Base-by-base conservation (phyloP, 1,139 yeast genomes). In the Taiozyma onychis region DNA sequence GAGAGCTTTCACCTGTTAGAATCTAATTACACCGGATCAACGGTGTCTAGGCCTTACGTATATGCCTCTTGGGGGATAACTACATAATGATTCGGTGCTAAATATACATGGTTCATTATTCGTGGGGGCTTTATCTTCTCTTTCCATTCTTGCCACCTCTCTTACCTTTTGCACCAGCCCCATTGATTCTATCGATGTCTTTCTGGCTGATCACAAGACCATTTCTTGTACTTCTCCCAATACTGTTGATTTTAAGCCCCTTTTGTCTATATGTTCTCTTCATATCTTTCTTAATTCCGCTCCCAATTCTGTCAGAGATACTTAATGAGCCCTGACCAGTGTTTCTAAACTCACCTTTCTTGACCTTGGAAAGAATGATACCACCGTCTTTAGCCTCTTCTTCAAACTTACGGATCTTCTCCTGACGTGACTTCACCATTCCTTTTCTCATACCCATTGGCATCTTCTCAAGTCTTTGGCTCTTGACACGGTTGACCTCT, bases 361-460 rank as follows among this genome's bases (percentile, higher is more conserved):
- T 76, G 32, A 48, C 49, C 41, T 51, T 82, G 3, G 90, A 76
- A 48, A 91, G 72, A 24, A 93, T 78, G 53, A 91, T 88, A 9
- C 98, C 98, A 2, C 95, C 96, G 41, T 91, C 91, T 53, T 74
- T 77, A 8, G 99, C 97, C 46, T 88, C 90, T 51, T 76, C 71
- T 64, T 88, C 96, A 62, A 76, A 78, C 61, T 79, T 80, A 7
- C 70, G 64, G 37, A 83, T 78, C 54, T 80, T 78, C 24, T 70
- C 66, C 43, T 75, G 68, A 48, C 84, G 77, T 48, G 83, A 77
- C 46, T 74, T 69, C 41, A 87, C 73, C 85, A 91, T 85, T 2
- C 96, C 96, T 63, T 86, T 87, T 52, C 97, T 77, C 75, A 89
- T 82, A 24, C 78, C 67, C 91, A 93, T 90, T 14, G 99, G 96